phyloP scores from a whole-genome alignment of 176 grass and related monocot species.

The Ampelocalamus luodianensis region DNA sequence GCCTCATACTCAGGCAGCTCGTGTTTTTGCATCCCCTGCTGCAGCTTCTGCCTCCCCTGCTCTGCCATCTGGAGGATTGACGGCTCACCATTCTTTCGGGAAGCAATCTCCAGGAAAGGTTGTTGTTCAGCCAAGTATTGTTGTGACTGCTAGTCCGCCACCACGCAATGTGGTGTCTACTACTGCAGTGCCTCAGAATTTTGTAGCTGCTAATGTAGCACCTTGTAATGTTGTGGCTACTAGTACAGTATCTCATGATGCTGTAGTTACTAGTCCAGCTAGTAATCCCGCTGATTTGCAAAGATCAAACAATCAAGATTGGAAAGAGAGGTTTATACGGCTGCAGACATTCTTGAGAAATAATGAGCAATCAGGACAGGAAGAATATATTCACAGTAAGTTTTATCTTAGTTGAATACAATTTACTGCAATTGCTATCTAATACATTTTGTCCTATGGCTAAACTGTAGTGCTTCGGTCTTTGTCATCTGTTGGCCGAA shows the following conservation, averaged over 20 bases:
- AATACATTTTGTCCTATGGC: slow-evolving; percentile 17
- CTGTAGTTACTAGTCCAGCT: slow-evolving; percentile 26
- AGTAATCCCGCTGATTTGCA: not conserved
- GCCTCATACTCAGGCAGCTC: slow-evolving; percentile 17
- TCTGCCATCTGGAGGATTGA: slow-evolving; percentile 27
- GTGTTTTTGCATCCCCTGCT: slow-evolving; percentile 20
- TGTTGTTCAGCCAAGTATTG: slow-evolving; percentile 22
- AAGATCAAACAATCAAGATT: slow-evolving; percentile 59
- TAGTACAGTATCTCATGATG: slow-evolving; percentile 31
- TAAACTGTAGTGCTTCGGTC: slow-evolving; percentile 70
- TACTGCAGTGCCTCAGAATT: slow-evolving; percentile 31
- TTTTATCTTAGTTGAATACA: slow-evolving; percentile 26
- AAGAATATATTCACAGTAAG: slow-evolving; percentile 91
- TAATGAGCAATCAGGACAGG: slow-evolving; percentile 78
- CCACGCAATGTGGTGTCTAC: slow-evolving; percentile 30
- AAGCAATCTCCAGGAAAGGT: slow-evolving; percentile 48
- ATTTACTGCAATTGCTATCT: slow-evolving; percentile 16
- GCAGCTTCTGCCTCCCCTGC: slow-evolving; percentile 37
- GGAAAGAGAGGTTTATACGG: slow-evolving; percentile 71
- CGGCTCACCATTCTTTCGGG: not conserved
- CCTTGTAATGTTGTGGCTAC: slow-evolving; percentile 20
- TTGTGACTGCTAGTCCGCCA: slow-evolving; percentile 35
- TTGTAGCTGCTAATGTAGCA: slow-evolving; percentile 32
- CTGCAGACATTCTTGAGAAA: slow-evolving; percentile 77
- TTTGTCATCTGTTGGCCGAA: slow-evolving; percentile 72